Evolutionary conservation across 305 asterid genomes (phyloP), one percentile per base, ranked within the genome.

Genomic region (Fraxinus platypoda): DNA sequence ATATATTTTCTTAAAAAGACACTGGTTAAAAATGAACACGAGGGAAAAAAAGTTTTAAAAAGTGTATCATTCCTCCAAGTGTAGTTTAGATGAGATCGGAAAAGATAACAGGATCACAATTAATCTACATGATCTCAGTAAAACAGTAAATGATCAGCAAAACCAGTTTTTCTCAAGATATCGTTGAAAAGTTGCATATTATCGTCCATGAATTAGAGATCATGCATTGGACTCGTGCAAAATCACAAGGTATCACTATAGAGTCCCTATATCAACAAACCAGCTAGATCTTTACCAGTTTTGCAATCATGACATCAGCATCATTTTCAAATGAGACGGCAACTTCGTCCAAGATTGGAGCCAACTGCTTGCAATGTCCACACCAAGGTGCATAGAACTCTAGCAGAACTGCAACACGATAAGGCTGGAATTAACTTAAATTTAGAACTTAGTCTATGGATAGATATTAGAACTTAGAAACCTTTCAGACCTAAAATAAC

Each of bases 371-470:
- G 94, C 97, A 92, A 83, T 92, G 97, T 84, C 94, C 95, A 77
- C 97, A 94, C 95, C 97, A 92, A n/a, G 97, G 97, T 41, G 97
- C 93, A 77, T 94, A 92, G 80, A 94, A 94, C 82, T 92, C 94
- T 8, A 94, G 80, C 64, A 94, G 83, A 83, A 94, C 97, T 93
- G 94, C 25, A 75, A 43, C 38, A 87, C 25, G 3, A 5, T 3
- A 68, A 68, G 11, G 74, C 21, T 7, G 19, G 38, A 68, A 68
- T 68, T 68, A 68, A 28, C 38, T 8, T 68, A 68, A 68, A 30
- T 28, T 68, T n/a, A 68, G 38, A 68, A n/a, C 21, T 12, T 1
- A 12, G 19, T 25, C 73, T 64, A 64, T 1, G 25, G 25, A 54
- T 52, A 59, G 28, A 0, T 62, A 11, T 62, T 19, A 62, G 57